Evolutionary conservation across 2,329 filamentous ascomycete genomes (phyloP).

Genomic region (Microcyclosporella mali): DNA sequence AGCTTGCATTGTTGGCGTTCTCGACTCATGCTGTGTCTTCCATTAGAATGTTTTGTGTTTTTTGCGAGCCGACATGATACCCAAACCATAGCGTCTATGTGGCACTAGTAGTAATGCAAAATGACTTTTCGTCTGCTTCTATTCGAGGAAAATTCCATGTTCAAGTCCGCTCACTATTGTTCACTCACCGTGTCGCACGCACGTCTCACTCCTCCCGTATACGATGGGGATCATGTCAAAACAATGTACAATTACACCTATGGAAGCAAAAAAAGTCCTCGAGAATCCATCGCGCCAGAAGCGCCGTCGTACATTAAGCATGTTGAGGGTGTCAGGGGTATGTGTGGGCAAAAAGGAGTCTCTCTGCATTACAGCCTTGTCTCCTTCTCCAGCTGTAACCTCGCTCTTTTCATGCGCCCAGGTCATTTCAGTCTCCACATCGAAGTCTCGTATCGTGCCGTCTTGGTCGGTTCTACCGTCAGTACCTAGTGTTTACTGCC

Average conservation of each 20-base stretch:
- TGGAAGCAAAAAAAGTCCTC: constrained; percentile 7
- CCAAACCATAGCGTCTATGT: constrained; percentile 9
- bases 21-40: too few relatives aligned
- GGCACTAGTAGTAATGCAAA: constrained; percentile 5
- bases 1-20: too few relatives aligned
- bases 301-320: constrained; percentile 17
- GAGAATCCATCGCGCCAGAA: constrained; percentile 14
- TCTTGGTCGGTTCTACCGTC: not conserved
- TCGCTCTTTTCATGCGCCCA: constrained; percentile 9
- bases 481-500: constrained; percentile 16
- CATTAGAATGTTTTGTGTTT: too few relatives aligned
- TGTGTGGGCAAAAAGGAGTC: constrained; percentile 6
- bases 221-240: not conserved
- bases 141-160: too few relatives aligned
- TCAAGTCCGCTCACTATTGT: too few relatives aligned
- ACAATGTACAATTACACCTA: constrained; percentile 14
- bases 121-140: not conserved
- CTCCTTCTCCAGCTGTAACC: constrained; percentile 3
- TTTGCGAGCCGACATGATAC: constrained; percentile 14
- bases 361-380: constrained; percentile 1
- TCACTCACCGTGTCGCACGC: constrained; percentile 1
- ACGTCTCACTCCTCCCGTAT: not conserved
- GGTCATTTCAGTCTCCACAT: constrained; percentile 5
- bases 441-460: constrained; percentile 5
- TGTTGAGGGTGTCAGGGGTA: constrained; percentile 13